Evolutionary conservation across 1,284 basidiomycete genomes (phyloP), one percentile per base, ranked within the genome.

Genomic region (Rhizopogon parksii): DNA sequence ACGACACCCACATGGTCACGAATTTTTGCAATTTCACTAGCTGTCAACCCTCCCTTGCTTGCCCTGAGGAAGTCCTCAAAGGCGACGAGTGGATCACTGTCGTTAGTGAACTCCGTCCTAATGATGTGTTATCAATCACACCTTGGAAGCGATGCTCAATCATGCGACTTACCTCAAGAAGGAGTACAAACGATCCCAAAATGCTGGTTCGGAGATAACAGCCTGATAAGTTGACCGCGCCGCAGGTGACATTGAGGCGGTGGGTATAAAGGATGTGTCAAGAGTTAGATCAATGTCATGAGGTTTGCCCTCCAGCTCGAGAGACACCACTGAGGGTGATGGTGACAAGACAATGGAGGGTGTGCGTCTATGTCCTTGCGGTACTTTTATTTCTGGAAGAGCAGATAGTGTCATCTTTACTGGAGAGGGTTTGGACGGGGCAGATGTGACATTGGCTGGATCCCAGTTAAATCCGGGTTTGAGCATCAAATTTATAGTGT

Each of bases 401-500:
- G 57, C 36, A 14, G 54, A 48, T 2, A 55, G 49, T n/a, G 52
- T 35, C 51, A 60, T 61, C 46, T 57, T 54, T 45, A 59, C 50
- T 39, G 54, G 37, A 40, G 58, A 24, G 30, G 56, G 32, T 37
- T 47, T 46, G 25, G 56, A 50, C 21, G 61, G 58, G 38, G 61
- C 56, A 4, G 54, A 35, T 0, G 6, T 24, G 21, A 57, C 51
- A 57, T 70, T 72, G 25, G 74, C 63, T 37, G 82, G 76, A 59
- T 86, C 79, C 83, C 84, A 86, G 30, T 78, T 72, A 55, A 77
- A 75, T 27, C 84, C 84, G 3, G 89, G 80, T 65, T 91, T 94
- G 63, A 90, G 71, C 74, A 93, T 84, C 43, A 97, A 74, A 66
- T 87, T 92, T 58, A 95, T 73, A 24, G 82, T 85, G 55, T 88